These are phyloP conservation scores for Fagopyrum homotropicum DNA, from an alignment of 148 eudicot species.

Conservation along the genomic window DNA sequence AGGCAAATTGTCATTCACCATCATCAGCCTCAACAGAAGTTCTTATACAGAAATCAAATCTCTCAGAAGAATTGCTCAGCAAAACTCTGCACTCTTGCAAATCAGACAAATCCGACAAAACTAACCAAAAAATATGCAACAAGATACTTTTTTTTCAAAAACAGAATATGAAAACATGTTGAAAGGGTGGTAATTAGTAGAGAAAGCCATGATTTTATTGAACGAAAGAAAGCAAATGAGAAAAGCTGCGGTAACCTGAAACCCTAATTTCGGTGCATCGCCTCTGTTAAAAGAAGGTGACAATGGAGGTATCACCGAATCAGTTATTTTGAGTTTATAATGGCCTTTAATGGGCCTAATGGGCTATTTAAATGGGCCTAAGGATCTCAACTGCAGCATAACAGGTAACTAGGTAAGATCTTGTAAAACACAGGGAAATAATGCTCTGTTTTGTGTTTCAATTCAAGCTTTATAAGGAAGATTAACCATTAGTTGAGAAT, in stretches of 20 bases:
- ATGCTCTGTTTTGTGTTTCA: too few species aligned
- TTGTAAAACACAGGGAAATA: neutral
- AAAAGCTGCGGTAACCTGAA: neutral
- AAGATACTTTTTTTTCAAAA: neutral
- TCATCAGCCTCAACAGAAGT: neutral
- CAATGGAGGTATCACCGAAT: neutral
- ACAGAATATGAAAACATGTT: neutral
- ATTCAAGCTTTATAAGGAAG: too few species aligned
- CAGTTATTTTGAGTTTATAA: neutral
- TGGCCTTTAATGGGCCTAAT: neutral
- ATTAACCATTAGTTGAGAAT: too few species aligned
- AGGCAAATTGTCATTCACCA: conserved; percentile 5
- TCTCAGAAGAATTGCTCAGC: neutral
- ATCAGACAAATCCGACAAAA: neutral
- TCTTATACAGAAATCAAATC: neutral
- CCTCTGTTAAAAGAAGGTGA: neutral
- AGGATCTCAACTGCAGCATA: too few species aligned
- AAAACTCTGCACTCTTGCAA: neutral
- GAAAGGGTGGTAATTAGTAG: neutral
- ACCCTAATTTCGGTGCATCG: neutral
- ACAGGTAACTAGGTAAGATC: neutral
- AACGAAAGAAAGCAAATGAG: neutral
- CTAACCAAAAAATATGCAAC: neutral
- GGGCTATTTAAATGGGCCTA: neutral
- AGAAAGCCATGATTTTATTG: neutral